Percentiles rank a stretch among this genome's conserved stretches.
Conservation (phyloP, 1,284 basidiomycete species). For the Stygiomarasmius scandens region DNA sequence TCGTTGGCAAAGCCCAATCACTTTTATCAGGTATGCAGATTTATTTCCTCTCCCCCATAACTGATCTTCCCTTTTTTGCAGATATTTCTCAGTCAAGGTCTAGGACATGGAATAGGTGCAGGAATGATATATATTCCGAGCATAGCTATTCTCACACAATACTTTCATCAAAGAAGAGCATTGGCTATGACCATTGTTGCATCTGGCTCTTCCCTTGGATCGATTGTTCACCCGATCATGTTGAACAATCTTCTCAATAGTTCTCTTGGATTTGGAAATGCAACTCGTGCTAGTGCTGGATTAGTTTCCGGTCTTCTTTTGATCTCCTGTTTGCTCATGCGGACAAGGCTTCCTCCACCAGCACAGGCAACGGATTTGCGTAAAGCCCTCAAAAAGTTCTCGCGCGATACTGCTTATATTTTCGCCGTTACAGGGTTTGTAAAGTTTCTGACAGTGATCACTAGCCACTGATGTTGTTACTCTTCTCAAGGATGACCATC, state of each 20-base stretch:
- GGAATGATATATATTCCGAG: slow-evolving; percentile 23
- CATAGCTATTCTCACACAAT: slow-evolving; percentile 34
- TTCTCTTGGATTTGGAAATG: slow-evolving; percentile 32
- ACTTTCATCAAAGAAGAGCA: slow-evolving; percentile 32
- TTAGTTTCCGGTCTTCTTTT: slow-evolving; percentile 24
- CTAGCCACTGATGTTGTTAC: background rate
- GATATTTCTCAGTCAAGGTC: slow-evolving; percentile 16
- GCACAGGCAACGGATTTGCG: slow-evolving; percentile 9
- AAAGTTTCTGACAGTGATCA: background rate
- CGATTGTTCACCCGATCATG: slow-evolving; percentile 15
- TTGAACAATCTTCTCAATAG: slow-evolving; percentile 27
- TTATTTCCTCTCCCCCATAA: too few species aligned
- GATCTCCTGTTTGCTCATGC: slow-evolving; percentile 30
- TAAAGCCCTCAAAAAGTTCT: slow-evolving; percentile 17
- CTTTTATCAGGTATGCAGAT: slow-evolving; percentile 23
- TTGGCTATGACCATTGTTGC: slow-evolving; percentile 39
- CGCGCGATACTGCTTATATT: slow-evolving; percentile 18
- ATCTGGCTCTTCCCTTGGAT: slow-evolving; percentile 14
- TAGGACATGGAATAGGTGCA: slow-evolving; percentile 16
- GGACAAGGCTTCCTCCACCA: slow-evolving; percentile 21
- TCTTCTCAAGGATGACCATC: slow-evolving; percentile 16
- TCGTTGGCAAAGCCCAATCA: slow-evolving; percentile 11
- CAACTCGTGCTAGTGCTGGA: slow-evolving; percentile 29
- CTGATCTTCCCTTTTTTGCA: background rate
- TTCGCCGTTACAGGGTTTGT: slow-evolving; percentile 18